phyloP scores from a whole-genome alignment of 176 grass and related monocot genomes.

The Rhynchospora breviuscula region DNA sequence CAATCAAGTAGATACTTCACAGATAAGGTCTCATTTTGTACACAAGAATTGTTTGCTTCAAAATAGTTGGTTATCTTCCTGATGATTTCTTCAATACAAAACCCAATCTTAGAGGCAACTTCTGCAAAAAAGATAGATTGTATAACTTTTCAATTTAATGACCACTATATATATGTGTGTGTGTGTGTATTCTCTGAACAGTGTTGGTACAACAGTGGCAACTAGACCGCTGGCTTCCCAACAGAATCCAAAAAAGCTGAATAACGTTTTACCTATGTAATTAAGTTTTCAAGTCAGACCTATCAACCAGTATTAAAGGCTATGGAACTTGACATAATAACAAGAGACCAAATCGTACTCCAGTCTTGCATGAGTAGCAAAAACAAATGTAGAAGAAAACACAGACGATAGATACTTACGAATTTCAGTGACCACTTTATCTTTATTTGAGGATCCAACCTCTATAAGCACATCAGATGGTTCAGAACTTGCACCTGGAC shows the following conservation, averaged over 20 bases:
- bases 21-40: slow-evolving; percentile 26
- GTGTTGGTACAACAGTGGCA: too few relatives aligned
- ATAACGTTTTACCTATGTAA: not conserved
- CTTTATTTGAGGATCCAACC: slow-evolving; percentile 46
- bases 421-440: slow-evolving; percentile 29
- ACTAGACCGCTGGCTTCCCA: not conserved
- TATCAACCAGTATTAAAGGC: not conserved
- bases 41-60: slow-evolving; percentile 37
- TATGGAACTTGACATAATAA: not conserved
- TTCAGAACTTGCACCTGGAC: slow-evolving; percentile 34
- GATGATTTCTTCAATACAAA: slow-evolving; percentile 51
- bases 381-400: not conserved
- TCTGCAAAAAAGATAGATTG: not conserved
- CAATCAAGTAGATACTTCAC: slow-evolving; percentile 61
- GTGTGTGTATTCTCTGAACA: not conserved
- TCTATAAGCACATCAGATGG: slow-evolving; percentile 73
- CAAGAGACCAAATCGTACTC: not conserved
- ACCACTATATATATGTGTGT: not conserved
- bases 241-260: not conserved
- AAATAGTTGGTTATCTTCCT: slow-evolving; percentile 60
- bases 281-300: not conserved
- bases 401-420: slow-evolving; percentile 5
- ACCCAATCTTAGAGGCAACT: slow-evolving; percentile 29
- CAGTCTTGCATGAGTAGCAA: not conserved
- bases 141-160: not conserved